Evolutionary conservation across 2,329 filamentous ascomycete genomes (phyloP), one percentile per base, ranked within the genome.

Genomic region (Capronia coronata): DNA sequence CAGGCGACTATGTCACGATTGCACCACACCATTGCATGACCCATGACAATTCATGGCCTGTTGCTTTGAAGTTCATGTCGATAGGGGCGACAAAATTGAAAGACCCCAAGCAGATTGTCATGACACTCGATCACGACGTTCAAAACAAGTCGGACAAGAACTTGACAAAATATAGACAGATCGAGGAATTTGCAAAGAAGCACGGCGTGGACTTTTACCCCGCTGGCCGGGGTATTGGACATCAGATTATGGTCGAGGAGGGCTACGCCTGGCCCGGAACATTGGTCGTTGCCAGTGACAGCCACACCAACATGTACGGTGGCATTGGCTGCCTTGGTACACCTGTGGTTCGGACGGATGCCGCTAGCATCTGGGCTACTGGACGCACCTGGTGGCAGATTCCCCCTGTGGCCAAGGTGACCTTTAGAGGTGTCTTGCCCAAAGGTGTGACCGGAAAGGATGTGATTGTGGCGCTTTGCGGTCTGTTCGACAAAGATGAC

Each of bases 221-320:
- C 1, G 83, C 87, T 1, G 87, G 86, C 1, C 69, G 80, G 38
- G 87, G 87, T 10, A 95, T 95, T 62, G 90, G 89, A 0, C 91
- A 96, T 65, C 91, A 96, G 67, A 83, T 91, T 59, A 89, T 93
- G 85, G 79, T 94, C 0, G 89, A 95, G 65, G 87, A 87, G 65
- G 84, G 82, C 11, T 88, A 75, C 73, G 84, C 73, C 62, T 97
- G 88, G 88, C 91, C 91, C 0, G 85, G 87, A 1, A 94, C 87
- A 0, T 67, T 96, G 43, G 79, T 78, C 0, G 89, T 96, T 1
- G 91, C 87, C 0, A 85, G 79, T 0, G 72, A 74, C 54, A 70
- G 67, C 38, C 89, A 96, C 65, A 80, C 75, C 25, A 93, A 89
- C 67, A 84, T 84, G 75, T 96, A 96, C 61, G 88, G 88, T 34